These are phyloP conservation scores for Platismatia glauca DNA, from an alignment of 495 filamentous ascomycete species.

Conservation along the genomic window DNA sequence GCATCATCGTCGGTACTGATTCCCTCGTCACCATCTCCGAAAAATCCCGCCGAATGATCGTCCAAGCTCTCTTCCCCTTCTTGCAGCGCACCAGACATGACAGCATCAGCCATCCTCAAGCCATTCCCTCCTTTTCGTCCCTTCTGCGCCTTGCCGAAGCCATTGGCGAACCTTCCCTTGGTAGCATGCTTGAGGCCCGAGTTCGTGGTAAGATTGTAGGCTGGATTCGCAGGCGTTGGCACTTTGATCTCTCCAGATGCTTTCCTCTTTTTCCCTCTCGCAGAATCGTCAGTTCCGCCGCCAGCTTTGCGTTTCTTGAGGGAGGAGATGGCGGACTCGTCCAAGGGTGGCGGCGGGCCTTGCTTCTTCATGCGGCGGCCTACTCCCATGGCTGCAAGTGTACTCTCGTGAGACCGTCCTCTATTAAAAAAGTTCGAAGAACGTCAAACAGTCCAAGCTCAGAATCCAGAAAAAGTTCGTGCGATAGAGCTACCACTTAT, in stretches of 20 bases:
- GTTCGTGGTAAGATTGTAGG: slow-evolving; percentile 22
- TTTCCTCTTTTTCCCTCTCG: slow-evolving; percentile 42
- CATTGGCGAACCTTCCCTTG: slow-evolving; percentile 31
- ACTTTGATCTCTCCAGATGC: slow-evolving; percentile 27
- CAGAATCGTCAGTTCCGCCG: slow-evolving; percentile 38
- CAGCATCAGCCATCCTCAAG: slow-evolving; percentile 35
- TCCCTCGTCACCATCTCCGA: slow-evolving; percentile 41
- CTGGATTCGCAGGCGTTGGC: slow-evolving; percentile 27
- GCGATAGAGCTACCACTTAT: slow-evolving; percentile 6
- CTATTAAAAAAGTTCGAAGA: background rate
- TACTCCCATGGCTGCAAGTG: slow-evolving; percentile 57
- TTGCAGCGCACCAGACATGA: slow-evolving; percentile 35
- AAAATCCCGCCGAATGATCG: slow-evolving; percentile 34
- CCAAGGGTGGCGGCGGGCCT: slow-evolving; percentile 76
- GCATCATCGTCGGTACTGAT: slow-evolving; percentile 25
- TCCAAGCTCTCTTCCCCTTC: slow-evolving; percentile 30
- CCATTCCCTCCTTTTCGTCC: slow-evolving; percentile 24
- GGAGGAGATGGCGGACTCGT: slow-evolving; percentile 47
- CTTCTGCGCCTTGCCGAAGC: slow-evolving; percentile 13
- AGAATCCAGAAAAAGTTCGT: slow-evolving; percentile 1
- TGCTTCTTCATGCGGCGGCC: slow-evolving; percentile 94
- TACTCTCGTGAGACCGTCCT: background rate
- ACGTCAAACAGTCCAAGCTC: background rate
- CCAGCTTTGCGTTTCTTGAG: slow-evolving; percentile 68
- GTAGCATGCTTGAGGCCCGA: slow-evolving; percentile 26